Base-by-base conservation (phyloP, 495 filamentous ascomycete species). In the Xylaria palmicola region DNA sequence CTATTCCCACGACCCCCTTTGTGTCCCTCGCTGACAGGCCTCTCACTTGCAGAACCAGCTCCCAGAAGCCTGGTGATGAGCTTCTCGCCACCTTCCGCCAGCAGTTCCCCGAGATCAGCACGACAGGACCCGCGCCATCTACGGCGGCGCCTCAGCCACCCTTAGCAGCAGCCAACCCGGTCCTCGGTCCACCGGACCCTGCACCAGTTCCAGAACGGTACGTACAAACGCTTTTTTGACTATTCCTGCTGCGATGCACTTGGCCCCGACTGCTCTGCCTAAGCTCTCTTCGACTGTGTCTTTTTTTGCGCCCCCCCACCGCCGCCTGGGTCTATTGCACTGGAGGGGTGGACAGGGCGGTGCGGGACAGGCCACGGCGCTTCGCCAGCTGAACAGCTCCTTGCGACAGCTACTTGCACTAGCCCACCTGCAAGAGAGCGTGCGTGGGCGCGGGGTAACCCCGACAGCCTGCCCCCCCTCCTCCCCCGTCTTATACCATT, bases 31-130 rank as follows among this genome's bases (percentile, higher is more conserved):
- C 72, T 77, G 45, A 77, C 72, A 17, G 17, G 40, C 34, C 7
- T 27, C 54, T 40, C 56, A 36, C 52, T 61, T 55, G 32, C 36
- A 95, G 91, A 66, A 90, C 86, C 66, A 92, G 86, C 67, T 86
- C 89, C 44, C 92, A 92, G 75, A 97, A 96, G 79, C 92, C 92
- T 40, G 86, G 83, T 67, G 87, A 90, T 65, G 91, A 93, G 62
- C 83, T 97, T 65, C 86, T 93, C 78, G 87, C 83, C 70, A 86
- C 83, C 75, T 97, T 97, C 79, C 88, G 88, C 69, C 86, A 88
- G 59, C 85, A 81, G 57, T 96, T 93, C 66, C 85, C 89, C 56
- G 83, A 91, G 68, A 78, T 92, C 40, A 66, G 66, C 44, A 65
- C 75, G 17, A 72, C 70, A 41, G 66, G 71, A 39, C 69, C 77